Evolutionary conservation across 1,139 yeast species (phyloP).

Genomic region (Nakaseomyces bracarensis): DNA sequence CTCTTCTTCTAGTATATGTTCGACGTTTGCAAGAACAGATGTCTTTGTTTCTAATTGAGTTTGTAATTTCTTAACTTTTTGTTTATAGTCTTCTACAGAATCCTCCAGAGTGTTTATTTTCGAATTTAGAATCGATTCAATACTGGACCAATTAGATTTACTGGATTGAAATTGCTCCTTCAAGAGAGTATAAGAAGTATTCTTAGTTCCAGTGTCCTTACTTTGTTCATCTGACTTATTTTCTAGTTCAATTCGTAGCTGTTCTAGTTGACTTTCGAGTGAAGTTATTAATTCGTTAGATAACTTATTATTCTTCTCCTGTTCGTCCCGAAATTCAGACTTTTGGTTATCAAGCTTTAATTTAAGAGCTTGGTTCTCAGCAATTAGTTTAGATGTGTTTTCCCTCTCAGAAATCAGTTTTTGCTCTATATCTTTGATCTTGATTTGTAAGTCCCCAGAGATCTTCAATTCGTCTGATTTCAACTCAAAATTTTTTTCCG

Average conservation of each 20-base stretch:
- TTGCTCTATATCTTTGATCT: conserved; percentile 19
- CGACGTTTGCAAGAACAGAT: background rate
- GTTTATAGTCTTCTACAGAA: conserved; percentile 19
- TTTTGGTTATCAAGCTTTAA: conserved; percentile 12
- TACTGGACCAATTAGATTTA: conserved; percentile 56
- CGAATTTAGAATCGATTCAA: conserved; percentile 45
- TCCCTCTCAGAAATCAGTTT: conserved; percentile 13
- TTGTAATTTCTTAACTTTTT: conserved; percentile 4
- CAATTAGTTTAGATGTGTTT: conserved; percentile 10
- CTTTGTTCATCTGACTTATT: conserved; percentile 12
- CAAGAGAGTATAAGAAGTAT: conserved; percentile 34
- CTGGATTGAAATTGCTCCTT: conserved; percentile 37
- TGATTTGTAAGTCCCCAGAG: conserved; percentile 8
- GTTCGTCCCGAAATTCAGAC: conserved; percentile 23
- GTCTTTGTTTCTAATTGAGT: background rate
- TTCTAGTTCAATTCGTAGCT: conserved; percentile 37
- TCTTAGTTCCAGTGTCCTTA: conserved; percentile 34
- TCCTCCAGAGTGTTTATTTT: conserved; percentile 41
- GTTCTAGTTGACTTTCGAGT: conserved; percentile 39
- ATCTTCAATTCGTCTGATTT: background rate
- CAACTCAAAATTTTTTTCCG: background rate
- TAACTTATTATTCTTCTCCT: conserved; percentile 27
- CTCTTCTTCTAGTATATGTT: conserved; percentile 4
- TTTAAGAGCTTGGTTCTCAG: conserved; percentile 6
- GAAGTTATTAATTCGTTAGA: conserved; percentile 22